Percentiles rank a stretch among this genome's conserved stretches.
Evolutionary conservation across 179 eudicot species (phyloP).

Genomic region (Spinacia oleracea): DNA sequence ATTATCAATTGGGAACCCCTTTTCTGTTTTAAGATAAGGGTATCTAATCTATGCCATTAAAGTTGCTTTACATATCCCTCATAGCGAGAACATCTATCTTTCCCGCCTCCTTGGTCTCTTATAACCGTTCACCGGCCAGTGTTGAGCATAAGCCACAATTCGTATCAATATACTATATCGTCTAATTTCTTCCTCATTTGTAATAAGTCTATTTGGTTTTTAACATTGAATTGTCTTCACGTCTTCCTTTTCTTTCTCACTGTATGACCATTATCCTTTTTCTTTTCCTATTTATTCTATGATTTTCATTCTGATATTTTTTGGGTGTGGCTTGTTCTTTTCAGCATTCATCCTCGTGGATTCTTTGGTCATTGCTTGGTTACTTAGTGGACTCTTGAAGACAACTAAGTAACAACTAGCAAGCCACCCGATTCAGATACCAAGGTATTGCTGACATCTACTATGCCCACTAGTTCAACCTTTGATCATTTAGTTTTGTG

Average conservation of each 20-base stretch:
- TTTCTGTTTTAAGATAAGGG: neutral
- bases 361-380: constrained; percentile 1
- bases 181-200: neutral
- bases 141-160: neutral
- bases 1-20: neutral
- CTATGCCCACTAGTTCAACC: neutral
- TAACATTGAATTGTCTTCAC: neutral
- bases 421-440: neutral
- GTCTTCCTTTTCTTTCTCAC: neutral
- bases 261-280: neutral
- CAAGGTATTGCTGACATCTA: constrained; percentile 5
- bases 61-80: neutral
- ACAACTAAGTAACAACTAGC: neutral
- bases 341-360: constrained; percentile 5
- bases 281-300: neutral
- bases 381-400: neutral
- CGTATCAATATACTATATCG: too few species aligned
- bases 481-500: neutral
- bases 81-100: neutral
- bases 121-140: neutral
- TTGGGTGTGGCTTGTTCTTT: neutral
- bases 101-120: neutral
- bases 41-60: neutral
- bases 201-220: neutral
- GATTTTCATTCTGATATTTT: neutral